phyloP scores from a whole-genome alignment of 805 yeast genomes.

The Debaryomyces hansenii region DNA sequence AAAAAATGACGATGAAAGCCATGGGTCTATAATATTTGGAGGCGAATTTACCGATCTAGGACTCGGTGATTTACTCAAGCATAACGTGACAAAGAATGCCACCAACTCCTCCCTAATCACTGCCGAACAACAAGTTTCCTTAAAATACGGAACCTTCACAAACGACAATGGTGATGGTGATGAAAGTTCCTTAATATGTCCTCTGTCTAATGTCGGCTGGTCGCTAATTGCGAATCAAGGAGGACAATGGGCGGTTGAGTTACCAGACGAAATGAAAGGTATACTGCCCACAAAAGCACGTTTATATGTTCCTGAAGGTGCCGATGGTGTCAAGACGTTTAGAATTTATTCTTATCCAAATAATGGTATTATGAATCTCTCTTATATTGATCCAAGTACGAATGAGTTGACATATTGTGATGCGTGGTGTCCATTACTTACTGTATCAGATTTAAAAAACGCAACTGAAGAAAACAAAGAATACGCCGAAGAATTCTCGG shows the following conservation, averaged over 20 bases:
- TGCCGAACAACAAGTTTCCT: constrained; percentile 61
- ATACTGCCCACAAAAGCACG: constrained; percentile 71
- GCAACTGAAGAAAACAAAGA: constrained; percentile 20
- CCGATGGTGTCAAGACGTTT: constrained; percentile 58
- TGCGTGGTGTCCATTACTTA: constrained; percentile 80
- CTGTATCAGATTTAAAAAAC: constrained; percentile 33
- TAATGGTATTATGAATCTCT: constrained; percentile 86
- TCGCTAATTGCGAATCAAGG: constrained; percentile 41
- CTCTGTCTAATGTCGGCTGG: constrained; percentile 57
- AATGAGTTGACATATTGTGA: constrained; percentile 67
- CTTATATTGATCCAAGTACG: constrained; percentile 75
- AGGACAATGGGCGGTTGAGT: constrained; percentile 65
- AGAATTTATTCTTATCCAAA: constrained; percentile 77
- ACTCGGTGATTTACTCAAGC: constrained; percentile 40
- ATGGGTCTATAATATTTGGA: constrained; percentile 68
- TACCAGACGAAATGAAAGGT: constrained; percentile 51
- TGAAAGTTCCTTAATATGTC: constrained; percentile 54
- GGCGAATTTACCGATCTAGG: constrained; percentile 73
- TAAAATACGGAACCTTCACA: constrained; percentile 54
- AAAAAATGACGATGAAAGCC: constrained; percentile 13
- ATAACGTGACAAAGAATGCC: constrained; percentile 32
- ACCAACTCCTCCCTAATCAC: constrained; percentile 44
- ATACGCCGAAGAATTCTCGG: constrained; percentile 21
- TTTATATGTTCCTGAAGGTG: constrained; percentile 58
- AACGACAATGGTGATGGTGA: constrained; percentile 42